These are phyloP conservation scores for Fusarium oxysporum DNA, from an alignment of 2,329 filamentous ascomycete genomes.

Conservation along the genomic window DNA sequence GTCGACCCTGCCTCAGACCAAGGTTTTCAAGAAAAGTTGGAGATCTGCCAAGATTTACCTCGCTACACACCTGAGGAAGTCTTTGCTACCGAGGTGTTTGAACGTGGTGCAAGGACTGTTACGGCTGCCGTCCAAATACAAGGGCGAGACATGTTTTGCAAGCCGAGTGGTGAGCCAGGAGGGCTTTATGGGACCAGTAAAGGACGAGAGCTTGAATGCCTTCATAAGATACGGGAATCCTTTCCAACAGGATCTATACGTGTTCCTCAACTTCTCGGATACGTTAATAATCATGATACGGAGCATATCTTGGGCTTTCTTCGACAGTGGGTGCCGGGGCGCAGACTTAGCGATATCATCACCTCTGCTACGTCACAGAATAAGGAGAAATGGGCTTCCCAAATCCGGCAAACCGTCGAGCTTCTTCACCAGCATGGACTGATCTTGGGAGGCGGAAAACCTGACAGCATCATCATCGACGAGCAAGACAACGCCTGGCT, in stretches of 20 bases:
- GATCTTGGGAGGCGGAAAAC: background rate
- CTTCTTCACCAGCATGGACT: background rate
- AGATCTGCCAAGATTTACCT: background rate
- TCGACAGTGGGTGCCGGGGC: background rate
- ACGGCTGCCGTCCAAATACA: background rate
- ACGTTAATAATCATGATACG: background rate
- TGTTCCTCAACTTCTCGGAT: background rate
- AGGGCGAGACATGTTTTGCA: background rate
- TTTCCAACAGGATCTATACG: background rate
- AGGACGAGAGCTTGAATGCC: background rate
- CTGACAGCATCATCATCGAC: background rate
- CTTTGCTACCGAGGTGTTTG: rapidly evolving
- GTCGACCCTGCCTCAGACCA: background rate
- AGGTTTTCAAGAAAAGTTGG: rapidly evolving
- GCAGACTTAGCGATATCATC: background rate
- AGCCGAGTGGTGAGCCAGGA: background rate
- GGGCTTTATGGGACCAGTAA: rapidly evolving
- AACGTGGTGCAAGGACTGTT: rapidly evolving
- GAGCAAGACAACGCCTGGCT: background rate
- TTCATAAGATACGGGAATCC: background rate
- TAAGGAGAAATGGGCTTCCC: background rate
- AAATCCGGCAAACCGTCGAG: rapidly evolving
- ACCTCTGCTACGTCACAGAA: rapidly evolving
- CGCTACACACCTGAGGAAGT: background rate
- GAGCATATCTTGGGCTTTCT: background rate